Base-by-base conservation (phyloP, 139 green algal genomes). In the Penium margaritaceum region DNA sequence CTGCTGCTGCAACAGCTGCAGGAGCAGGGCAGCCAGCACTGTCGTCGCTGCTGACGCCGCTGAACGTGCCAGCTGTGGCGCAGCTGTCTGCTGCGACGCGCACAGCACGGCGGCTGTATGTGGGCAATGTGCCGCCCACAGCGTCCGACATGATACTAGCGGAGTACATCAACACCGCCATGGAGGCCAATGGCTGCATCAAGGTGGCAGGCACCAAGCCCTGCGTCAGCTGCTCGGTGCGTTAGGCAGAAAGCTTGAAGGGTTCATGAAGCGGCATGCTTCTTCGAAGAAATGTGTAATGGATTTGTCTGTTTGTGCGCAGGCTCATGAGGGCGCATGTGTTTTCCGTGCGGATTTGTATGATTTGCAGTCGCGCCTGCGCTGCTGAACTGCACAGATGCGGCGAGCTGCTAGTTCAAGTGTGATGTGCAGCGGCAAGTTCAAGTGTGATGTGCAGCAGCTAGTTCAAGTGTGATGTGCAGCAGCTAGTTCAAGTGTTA, bases 101-200 rank as follows among this genome's bases (percentile, higher is more conserved):
- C 14, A n/a, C 70, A 5, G 62, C 61, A n/a, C 61, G 70, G 37
- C 70, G 70, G 36, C 60, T 78, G 34, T 78, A 78, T 21, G 37
- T 78, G 33, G 70, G 70, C 17, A 78, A 78, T 63, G 34, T 72
- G 70, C 70, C 70, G 4, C 34, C 61, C 33, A 76, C 60, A 7
- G 62, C 77, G 21, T 74, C 63, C 36, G 70, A 75, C 46, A 27
- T 32, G 7, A 63, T 76, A 63, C 62, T 78, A 21, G 33, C 66
- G 62, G 70, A 78, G 62, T 78, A 76, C 36, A 60, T 78, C n/a
- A 78, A 78, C 36, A 36, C 60, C 5, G 70, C 70, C 3, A 34
- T 78, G 21, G 63, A 63, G 19, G 58, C 62, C 24, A 63, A n/a
- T 15, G 62, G 36, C 21, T 14, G 12, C 17, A 75, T 65, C 34